Evolutionary conservation across 768 basidiomycete genomes (phyloP).

Genomic region (Podaxis carcinomalis): DNA sequence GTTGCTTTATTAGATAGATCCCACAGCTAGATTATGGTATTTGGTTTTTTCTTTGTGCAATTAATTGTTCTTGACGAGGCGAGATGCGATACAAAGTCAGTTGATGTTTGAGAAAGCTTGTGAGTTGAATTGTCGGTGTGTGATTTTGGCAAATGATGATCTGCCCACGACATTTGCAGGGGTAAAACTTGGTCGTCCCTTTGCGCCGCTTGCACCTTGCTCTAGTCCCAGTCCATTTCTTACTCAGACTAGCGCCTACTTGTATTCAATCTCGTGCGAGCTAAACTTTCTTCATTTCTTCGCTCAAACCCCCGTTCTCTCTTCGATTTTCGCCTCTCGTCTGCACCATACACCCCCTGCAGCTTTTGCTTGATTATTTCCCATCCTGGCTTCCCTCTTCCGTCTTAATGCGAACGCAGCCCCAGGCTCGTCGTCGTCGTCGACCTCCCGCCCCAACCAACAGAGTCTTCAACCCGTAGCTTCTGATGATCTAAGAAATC

Average conservation of each 20-base stretch:
- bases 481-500: slow-evolving; percentile 38
- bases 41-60: not conserved
- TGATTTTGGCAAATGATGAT: slow-evolving; percentile 2
- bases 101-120: not conserved
- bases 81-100: not conserved
- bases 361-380: slow-evolving; percentile 7
- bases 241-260: slow-evolving; percentile 6
- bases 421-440: slow-evolving; percentile 22
- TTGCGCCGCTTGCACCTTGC: not conserved
- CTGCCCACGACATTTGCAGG: slow-evolving; percentile 9
- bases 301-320: not conserved
- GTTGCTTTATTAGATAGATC: slow-evolving; percentile 3
- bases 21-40: slow-evolving; percentile 3
- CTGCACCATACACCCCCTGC: not conserved
- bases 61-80: not conserved
- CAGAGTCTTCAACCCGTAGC: slow-evolving; percentile 51
- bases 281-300: not conserved
- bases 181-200: not conserved
- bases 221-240: not conserved
- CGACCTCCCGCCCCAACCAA: slow-evolving; percentile 8
- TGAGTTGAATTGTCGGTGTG: not conserved
- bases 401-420: slow-evolving; percentile 43
- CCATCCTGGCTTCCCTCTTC: slow-evolving; percentile 68
- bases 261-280: not conserved
- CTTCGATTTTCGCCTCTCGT: not conserved